Evolutionary conservation across 2,329 filamentous ascomycete genomes (phyloP).

Genomic region (Penicillium sp.): DNA sequence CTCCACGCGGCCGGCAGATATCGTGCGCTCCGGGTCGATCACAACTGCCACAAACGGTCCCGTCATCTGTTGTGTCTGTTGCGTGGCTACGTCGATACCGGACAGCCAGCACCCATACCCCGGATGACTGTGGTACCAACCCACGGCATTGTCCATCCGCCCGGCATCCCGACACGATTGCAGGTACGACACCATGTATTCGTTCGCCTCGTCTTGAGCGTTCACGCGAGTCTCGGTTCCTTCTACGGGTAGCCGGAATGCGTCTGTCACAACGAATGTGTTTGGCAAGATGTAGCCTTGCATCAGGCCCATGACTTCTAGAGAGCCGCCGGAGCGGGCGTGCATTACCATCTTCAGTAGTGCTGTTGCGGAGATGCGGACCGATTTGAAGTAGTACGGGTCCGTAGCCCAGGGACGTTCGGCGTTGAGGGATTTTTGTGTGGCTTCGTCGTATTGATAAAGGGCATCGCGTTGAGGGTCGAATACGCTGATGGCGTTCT

Average conservation of each 20-base stretch:
- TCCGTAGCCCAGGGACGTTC: conserved; percentile 76
- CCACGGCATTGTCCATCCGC: conserved; percentile 86
- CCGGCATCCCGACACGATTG: conserved; percentile 73
- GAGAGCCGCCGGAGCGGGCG: conserved; percentile 85
- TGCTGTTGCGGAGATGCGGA: conserved; percentile 90
- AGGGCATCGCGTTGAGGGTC: conserved; percentile 88
- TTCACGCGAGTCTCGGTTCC: conserved; percentile 99
- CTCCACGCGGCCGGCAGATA: conserved; percentile 92
- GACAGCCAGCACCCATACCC: conserved; percentile 98
- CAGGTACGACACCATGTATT: conserved; percentile 91
- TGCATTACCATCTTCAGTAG: conserved; percentile 99
- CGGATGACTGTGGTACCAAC: conserved; percentile 98
- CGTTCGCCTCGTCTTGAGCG: conserved; percentile 91
- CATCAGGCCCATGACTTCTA: conserved; percentile 99
- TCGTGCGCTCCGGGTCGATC: conserved; percentile 93
- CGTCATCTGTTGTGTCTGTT: conserved; percentile 83
- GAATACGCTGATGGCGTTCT: conserved; percentile 81
- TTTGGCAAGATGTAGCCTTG: conserved; percentile 87
- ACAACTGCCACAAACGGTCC: conserved; percentile 96
- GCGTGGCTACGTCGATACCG: conserved; percentile 91
- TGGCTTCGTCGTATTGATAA: conserved; percentile 75
- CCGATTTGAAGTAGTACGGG: conserved; percentile 86
- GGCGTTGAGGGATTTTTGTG: conserved; percentile 67
- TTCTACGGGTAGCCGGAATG: conserved; percentile 90
- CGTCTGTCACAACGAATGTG: conserved; percentile 87